These are phyloP conservation scores for Aspergillus amoenus DNA, from an alignment of 2,329 filamentous ascomycete species.

Conservation along the genomic window DNA sequence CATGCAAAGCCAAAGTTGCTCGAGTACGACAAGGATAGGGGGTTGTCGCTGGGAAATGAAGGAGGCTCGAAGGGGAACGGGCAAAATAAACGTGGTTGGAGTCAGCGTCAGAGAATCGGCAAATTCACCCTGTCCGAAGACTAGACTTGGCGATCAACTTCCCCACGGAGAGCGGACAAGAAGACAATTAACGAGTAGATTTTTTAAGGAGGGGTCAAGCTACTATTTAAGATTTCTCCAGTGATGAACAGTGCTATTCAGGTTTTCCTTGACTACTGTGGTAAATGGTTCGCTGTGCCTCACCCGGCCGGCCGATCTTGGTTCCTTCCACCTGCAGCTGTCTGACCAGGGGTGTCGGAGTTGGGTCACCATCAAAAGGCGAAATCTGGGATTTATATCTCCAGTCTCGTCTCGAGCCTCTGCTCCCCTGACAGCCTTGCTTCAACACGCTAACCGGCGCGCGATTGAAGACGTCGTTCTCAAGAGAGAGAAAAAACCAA, in stretches of 20 bases:
- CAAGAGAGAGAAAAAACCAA: not conserved
- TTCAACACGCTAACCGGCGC: not conserved
- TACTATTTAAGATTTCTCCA: not conserved
- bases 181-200: not conserved
- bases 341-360: not conserved
- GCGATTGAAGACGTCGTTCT: not conserved
- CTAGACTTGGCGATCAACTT: conserved; percentile 18
- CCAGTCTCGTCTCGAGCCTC: not conserved
- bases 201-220: not conserved
- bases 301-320: not conserved
- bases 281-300: not conserved
- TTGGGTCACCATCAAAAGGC: not conserved
- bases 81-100: conserved; percentile 5
- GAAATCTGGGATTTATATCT: not conserved
- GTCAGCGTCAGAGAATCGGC: conserved; percentile 10
- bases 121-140: conserved; percentile 19
- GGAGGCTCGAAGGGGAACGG: conserved; percentile 10
- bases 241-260: not conserved
- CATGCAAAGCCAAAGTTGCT: conserved; percentile 2
- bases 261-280: not conserved
- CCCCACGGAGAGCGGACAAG: not conserved
- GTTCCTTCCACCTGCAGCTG: conserved; percentile 1
- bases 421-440: not conserved
- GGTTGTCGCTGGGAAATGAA: conserved; percentile 6
- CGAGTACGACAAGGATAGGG: conserved; percentile 1